Base-by-base conservation (phyloP, 2,329 filamentous ascomycete genomes). In the Macrophomina phaseolina region DNA sequence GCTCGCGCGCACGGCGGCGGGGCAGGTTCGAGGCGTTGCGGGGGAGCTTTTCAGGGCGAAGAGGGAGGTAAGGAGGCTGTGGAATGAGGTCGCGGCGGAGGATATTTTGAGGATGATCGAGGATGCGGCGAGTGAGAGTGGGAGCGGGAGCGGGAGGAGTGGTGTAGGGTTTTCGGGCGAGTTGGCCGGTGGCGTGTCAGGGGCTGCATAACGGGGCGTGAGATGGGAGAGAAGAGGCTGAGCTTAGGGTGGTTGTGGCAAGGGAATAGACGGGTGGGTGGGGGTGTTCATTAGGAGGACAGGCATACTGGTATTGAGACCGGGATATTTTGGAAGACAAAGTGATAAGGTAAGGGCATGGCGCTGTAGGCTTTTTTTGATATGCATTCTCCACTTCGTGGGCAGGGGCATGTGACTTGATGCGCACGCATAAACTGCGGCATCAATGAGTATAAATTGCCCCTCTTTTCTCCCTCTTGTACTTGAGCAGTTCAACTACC, bases 1-100 rank as follows among this genome's bases (percentile, higher is more conserved):
- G 42, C 89, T 93, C 40, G 91, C 92, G 1, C 84, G 83, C 52
- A 86, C 85, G 12, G 91, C 92, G 2, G 85, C 90, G 68, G 85
- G 84, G 4, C 91, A 95, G 77, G 90, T 97, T 16, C 89, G 89
- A 71, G 87, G 87, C 8, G 91, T 95, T 18, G 91, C 92, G n/a
- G 87, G 91, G 73, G 90, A 93, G 71, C 89, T 94, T 45, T 83
- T 85, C 64, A 73, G 74, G 65, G 77, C 75, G 65, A 80, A 78
- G 71, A 80, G 77, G 71, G 77, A 78, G 2, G 77, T 80, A 74
- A 75, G 70, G 30, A 30, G 52, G 52, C 34, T 58, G 42, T 65
- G 64, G 64, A 62, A 67, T 6, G 55, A 53, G 65, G 40, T 52
- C 45, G 65, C 46, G 36, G 55, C 46, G 6, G 65, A 62, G 34